phyloP scores from a whole-genome alignment of 768 basidiomycete genomes.

The Lentinula sp. region DNA sequence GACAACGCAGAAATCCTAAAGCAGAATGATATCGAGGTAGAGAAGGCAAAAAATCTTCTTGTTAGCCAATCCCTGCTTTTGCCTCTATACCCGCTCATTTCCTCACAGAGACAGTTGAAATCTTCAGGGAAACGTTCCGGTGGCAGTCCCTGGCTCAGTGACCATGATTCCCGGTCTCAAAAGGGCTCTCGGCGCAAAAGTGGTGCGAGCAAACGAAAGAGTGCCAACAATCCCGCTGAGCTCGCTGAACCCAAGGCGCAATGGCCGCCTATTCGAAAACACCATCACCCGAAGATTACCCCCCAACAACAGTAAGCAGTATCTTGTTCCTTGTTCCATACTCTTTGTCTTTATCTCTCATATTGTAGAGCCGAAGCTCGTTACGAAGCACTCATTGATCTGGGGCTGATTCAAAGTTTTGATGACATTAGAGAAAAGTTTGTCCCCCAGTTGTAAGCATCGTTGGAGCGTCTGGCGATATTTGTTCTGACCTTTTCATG shows the following conservation, averaged over 20 bases:
- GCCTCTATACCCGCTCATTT: background rate
- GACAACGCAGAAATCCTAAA: conserved; percentile 66
- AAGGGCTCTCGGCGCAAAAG: background rate
- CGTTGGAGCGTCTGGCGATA: no score
- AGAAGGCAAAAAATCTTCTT: conserved; percentile 44
- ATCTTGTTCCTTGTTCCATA: background rate
- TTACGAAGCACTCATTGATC: conserved; percentile 54
- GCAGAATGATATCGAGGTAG: conserved; percentile 64
- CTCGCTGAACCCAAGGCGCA: conserved; percentile 29
- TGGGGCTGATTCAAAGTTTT: conserved; percentile 44
- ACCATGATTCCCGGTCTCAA: background rate
- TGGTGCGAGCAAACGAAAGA: conserved; percentile 7
- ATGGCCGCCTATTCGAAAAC: conserved; percentile 64
- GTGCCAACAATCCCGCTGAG: conserved; percentile 7
- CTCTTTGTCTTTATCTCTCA: background rate
- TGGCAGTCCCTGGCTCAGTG: background rate
- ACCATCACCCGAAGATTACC: conserved; percentile 43
- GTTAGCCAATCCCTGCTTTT: background rate
- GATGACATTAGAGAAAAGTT: background rate
- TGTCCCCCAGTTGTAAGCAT: background rate
- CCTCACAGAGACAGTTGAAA: background rate
- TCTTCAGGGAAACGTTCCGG: background rate
- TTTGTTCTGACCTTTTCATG: background rate
- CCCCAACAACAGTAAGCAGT: conserved; percentile 42
- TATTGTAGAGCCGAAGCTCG: conserved; percentile 43